Evolutionary conservation across 805 yeast genomes (phyloP).

Genomic region (Schwanniomyces pseudopolymorphus): DNA sequence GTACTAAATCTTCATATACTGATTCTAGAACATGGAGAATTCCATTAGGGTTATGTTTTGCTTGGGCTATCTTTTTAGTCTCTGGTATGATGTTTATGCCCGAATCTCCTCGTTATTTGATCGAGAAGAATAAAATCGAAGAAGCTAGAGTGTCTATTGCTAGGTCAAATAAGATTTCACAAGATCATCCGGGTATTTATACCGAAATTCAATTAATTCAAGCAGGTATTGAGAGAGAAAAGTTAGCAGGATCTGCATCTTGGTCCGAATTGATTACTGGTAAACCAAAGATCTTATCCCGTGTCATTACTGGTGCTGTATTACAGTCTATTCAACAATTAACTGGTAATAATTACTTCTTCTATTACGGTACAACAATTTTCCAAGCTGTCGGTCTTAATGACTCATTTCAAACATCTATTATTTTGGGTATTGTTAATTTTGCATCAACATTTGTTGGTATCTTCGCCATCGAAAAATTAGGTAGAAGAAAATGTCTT

Average conservation of each 20-base stretch:
- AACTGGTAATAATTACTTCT: slow-evolving; percentile 60
- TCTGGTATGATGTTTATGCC: slow-evolving; percentile 59
- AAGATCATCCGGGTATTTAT: slow-evolving; percentile 53
- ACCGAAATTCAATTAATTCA: slow-evolving; percentile 53
- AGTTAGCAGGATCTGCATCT: slow-evolving; percentile 60
- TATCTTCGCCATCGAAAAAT: slow-evolving; percentile 45
- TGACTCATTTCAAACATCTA: slow-evolving; percentile 55
- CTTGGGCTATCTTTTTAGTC: slow-evolving; percentile 51
- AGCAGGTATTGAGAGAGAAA: slow-evolving; percentile 62
- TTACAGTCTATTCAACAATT: slow-evolving; percentile 60
- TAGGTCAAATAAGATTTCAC: slow-evolving; percentile 52
- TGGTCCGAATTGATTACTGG: slow-evolving; percentile 67
- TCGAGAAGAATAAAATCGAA: slow-evolving; percentile 47
- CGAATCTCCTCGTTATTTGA: slow-evolving; percentile 66
- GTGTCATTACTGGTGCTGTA: slow-evolving; percentile 57
- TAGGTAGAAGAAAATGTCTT: slow-evolving; percentile 50
- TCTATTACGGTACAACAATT: slow-evolving; percentile 59
- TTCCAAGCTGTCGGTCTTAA: slow-evolving; percentile 50
- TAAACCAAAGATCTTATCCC: slow-evolving; percentile 56
- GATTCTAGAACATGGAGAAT: slow-evolving; percentile 66
- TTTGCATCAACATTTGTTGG: slow-evolving; percentile 55
- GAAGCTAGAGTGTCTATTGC: slow-evolving; percentile 57
- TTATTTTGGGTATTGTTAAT: slow-evolving; percentile 54
- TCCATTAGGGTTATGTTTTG: slow-evolving; percentile 56
- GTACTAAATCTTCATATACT: slow-evolving; percentile 48